phyloP scores from a whole-genome alignment of 306 rosid species.

The Oemleria cerasiformis region DNA sequence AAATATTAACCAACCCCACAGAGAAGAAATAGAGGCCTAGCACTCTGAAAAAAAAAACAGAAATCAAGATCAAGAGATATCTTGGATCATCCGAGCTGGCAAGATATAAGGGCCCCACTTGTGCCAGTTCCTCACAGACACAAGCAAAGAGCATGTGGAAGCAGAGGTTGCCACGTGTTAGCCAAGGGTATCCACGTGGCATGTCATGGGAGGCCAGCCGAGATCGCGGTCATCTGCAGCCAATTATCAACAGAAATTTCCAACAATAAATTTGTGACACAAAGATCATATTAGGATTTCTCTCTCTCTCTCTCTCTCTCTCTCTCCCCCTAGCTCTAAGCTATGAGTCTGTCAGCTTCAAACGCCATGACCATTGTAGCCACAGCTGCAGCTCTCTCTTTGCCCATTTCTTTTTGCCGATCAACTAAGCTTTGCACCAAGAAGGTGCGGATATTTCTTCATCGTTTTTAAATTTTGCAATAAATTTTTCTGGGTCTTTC shows the following conservation, averaged over 20 bases:
- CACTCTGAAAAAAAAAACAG: constrained; percentile 8
- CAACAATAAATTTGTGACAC: constrained; percentile 17
- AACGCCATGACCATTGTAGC: constrained; percentile 73
- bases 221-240: constrained; percentile 68
- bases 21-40: not conserved
- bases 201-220: constrained; percentile 39
- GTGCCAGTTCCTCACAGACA: constrained; percentile 6
- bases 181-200: constrained; percentile 57
- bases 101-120: constrained; percentile 40
- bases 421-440: constrained; percentile 54
- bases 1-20: not conserved
- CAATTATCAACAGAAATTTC: constrained; percentile 63
- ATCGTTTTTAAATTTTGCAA: not conserved
- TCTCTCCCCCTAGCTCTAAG: not conserved
- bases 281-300: constrained; percentile 16
- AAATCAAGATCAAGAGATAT: constrained; percentile 37
- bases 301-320: constrained; percentile 8
- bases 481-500: constrained; percentile 4
- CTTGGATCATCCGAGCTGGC: constrained; percentile 60
- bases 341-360: constrained; percentile 26
- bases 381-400: constrained; percentile 71
- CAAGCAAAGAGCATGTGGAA: constrained; percentile 50
- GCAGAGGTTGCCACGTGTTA: constrained; percentile 43
- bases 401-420: constrained; percentile 50
- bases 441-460: constrained; percentile 37